A percentile compares a stretch with the other conserved stretches of the same genome.
These are phyloP conservation scores for Cymodocea nodosa DNA, from an alignment of 116 monocot species.

Conservation along the genomic window DNA sequence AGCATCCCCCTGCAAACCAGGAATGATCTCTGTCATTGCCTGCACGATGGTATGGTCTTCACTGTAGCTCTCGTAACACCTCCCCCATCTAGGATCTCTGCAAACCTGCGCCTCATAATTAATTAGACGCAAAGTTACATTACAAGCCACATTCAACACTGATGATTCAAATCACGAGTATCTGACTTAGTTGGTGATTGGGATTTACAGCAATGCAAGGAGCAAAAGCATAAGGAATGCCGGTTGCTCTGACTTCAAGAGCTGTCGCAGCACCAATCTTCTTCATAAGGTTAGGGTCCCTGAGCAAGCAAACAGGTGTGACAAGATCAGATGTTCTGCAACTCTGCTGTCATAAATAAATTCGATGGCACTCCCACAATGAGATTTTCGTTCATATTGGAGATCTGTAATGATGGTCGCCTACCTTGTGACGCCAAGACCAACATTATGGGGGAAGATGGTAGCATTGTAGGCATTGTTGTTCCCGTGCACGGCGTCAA, in stretches of 20 bases:
- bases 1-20: conserved; percentile 45
- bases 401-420: not conserved
- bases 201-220: conserved; percentile 57
- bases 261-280: conserved; percentile 63
- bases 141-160: not conserved
- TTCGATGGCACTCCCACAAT: too few species aligned
- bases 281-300: conserved; percentile 52
- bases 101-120: conserved; percentile 35
- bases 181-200: too few species aligned
- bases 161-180: not conserved
- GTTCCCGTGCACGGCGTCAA: conserved; percentile 23
- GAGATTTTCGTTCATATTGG: too few species aligned
- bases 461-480: conserved; percentile 21
- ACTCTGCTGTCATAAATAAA: too few species aligned
- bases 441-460: conserved; percentile 23
- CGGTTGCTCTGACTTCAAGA: conserved; percentile 65
- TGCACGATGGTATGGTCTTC: conserved; percentile 50
- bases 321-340: too few species aligned
- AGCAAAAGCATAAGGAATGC: conserved; percentile 60
- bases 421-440: conserved; percentile 23
- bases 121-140: not conserved
- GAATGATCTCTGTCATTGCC: conserved; percentile 46
- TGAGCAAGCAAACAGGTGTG: not conserved
- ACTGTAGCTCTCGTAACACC: conserved; percentile 70
- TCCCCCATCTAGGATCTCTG: conserved; percentile 66